Evolutionary conservation across 2,329 filamentous ascomycete genomes (phyloP).

Genomic region (Paracorniculantispora psalliotae): DNA sequence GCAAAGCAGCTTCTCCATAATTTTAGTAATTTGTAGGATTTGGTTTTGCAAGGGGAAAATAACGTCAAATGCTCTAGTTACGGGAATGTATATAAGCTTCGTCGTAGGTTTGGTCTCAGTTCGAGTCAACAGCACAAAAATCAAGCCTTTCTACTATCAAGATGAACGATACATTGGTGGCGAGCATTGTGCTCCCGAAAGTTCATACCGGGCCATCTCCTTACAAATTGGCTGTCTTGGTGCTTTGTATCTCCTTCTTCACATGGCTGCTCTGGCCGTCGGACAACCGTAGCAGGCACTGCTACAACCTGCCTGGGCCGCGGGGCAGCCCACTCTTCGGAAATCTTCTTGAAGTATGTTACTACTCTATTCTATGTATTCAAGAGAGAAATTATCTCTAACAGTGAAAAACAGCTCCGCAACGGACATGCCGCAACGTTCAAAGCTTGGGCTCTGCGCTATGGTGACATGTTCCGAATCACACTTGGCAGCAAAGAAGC

Average conservation of each 20-base stretch:
- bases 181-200: background rate
- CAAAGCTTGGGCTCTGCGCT: background rate
- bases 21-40: background rate
- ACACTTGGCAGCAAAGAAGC: background rate
- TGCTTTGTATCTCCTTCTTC: background rate
- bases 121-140: background rate
- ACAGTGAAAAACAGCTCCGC: background rate
- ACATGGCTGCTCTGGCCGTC: background rate
- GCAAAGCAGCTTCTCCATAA: background rate
- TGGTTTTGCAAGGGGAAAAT: background rate
- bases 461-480: background rate
- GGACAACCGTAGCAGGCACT: background rate
- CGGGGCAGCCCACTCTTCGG: background rate
- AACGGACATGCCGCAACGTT: background rate
- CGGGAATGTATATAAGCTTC: background rate
- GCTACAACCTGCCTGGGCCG: background rate
- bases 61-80: background rate
- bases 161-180: background rate
- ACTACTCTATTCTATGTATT: too few species aligned
- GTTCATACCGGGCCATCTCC: background rate
- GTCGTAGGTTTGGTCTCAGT: background rate
- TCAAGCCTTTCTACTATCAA: background rate
- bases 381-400: background rate
- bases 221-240: background rate
- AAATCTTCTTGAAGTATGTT: background rate